Evolutionary conservation across 2,329 filamentous ascomycete species (phyloP).

Genomic region (Fusarium multiceps): DNA sequence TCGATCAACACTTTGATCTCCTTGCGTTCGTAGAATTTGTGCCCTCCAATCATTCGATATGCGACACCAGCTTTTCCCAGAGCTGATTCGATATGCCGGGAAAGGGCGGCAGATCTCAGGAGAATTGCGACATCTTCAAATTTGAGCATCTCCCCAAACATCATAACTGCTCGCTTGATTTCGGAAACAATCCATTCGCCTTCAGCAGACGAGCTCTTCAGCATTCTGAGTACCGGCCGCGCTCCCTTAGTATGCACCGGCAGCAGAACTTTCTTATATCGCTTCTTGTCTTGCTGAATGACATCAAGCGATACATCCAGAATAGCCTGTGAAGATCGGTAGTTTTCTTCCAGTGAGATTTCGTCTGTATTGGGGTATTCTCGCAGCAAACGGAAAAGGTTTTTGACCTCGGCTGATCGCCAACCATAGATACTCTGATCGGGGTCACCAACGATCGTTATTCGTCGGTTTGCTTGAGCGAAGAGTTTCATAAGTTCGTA

Average conservation of each 20-base stretch:
- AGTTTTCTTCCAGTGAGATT: constrained; percentile 91
- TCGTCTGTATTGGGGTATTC: constrained; percentile 84
- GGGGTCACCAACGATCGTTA: constrained; percentile 95
- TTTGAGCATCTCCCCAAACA: constrained; percentile 79
- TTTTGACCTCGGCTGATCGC: constrained; percentile 91
- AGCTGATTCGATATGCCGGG: constrained; percentile 85
- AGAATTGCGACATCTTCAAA: constrained; percentile 86
- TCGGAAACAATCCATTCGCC: constrained; percentile 91
- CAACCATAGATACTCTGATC: constrained; percentile 99
- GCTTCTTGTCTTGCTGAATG: constrained; percentile 87
- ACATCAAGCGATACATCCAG: constrained; percentile 82
- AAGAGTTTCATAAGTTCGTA: constrained; percentile 94
- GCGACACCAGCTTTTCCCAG: constrained; percentile 84
- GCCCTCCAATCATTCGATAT: constrained; percentile 92
- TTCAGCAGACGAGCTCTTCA: constrained; percentile 77
- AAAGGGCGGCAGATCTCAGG: constrained; percentile 84
- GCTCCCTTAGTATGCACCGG: constrained; percentile 85
- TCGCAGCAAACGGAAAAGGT: constrained; percentile 80
- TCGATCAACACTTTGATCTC: constrained; percentile 91
- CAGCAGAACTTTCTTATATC: constrained; percentile 82
- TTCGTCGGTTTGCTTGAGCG: constrained; percentile 76
- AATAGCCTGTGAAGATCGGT: constrained; percentile 89
- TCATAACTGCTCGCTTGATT: constrained; percentile 74
- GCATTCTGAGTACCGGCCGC: constrained; percentile 80
- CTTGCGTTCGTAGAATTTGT: constrained; percentile 89